Evolutionary conservation across 2,329 filamentous ascomycete species (phyloP), one percentile per base, ranked within the genome.

Genomic region (Monilinia vaccinii-corymbosi): DNA sequence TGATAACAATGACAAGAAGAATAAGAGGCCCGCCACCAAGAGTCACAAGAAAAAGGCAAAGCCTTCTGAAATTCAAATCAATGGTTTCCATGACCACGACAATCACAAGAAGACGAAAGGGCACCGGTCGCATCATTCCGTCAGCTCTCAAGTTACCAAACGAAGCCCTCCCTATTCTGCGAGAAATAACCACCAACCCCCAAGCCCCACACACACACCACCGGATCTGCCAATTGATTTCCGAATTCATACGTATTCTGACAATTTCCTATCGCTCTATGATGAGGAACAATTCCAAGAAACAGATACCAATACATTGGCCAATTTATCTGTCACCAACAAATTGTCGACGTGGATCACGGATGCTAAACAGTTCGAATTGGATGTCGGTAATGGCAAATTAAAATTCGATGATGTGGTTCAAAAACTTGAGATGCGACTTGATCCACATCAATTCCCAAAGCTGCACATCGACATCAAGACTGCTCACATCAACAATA

Each of bases 31-130:
- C 10, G 81, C 86, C 8, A 79, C 88, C 14, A 96, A 96, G 73
- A 87, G 81, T 71, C 88, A 91, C 71, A 96, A 92, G 78, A 97
- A 95, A 78, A 96, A 92, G 74, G 74, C 81, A 42, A 95, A 91
- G 71, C 89, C 91, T 11, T 75, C 74, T 32, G 84, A 85, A 47
- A 73, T 86, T 36, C 82, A 84, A 68, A 75, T 84, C 55, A 92
- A 91, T 70, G 88, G 88, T 55, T 84, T 83, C 55, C 77, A 81
- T 60, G 80, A 82, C 62, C 77, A 79, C 61, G 86, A 72, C 48
- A 44, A 68, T 50, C 68, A 87, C 2, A 97, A 96, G 74, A 91
- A 91, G 69, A 72, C 86, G 1, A 97, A 96, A n/a, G 84, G 81
- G 51, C 93, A 97, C 76, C 88, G 88, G 64, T 75, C 88, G 0